These are phyloP conservation scores for Saccharomycopsis hybrid DNA, from an alignment of 1,139 yeast species.

Conservation along the genomic window DNA sequence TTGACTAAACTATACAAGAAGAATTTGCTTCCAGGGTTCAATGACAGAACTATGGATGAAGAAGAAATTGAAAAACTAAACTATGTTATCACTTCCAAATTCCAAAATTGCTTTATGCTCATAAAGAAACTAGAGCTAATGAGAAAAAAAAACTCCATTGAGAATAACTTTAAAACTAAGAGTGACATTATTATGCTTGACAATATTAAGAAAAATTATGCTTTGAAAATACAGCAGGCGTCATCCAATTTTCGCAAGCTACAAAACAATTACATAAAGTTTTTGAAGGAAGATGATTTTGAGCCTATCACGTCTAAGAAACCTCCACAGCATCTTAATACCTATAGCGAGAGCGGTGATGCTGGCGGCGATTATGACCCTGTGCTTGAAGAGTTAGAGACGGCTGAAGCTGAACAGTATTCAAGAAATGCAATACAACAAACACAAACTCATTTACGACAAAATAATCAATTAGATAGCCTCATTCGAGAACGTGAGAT, in stretches of 20 bases:
- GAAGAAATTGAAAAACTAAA: slow-evolving; percentile 75
- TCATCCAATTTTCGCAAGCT: slow-evolving; percentile 76
- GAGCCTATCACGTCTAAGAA: slow-evolving; percentile 29
- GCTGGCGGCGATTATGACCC: slow-evolving; percentile 26
- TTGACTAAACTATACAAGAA: slow-evolving; percentile 70
- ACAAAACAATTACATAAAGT: slow-evolving; percentile 81
- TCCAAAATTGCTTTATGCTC: slow-evolving; percentile 71
- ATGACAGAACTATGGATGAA: slow-evolving; percentile 63
- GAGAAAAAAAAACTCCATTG: slow-evolving; percentile 35
- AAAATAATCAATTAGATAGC: slow-evolving; percentile 36
- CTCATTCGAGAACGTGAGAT: slow-evolving; percentile 69
- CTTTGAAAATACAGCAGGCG: slow-evolving; percentile 72
- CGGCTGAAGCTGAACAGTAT: slow-evolving; percentile 41
- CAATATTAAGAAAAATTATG: slow-evolving; percentile 79
- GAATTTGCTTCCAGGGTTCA: slow-evolving; percentile 80
- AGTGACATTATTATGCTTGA: slow-evolving; percentile 62
- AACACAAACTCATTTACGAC: slow-evolving; percentile 32
- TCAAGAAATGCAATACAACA: slow-evolving; percentile 39
- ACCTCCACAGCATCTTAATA: slow-evolving; percentile 7
- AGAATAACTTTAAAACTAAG: slow-evolving; percentile 26
- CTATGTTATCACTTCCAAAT: slow-evolving; percentile 59
- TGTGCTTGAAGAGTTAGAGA: slow-evolving; percentile 32
- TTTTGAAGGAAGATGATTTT: slow-evolving; percentile 64
- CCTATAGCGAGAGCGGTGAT: not conserved
- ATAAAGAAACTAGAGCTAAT: slow-evolving; percentile 60